Percentiles rank a stretch among this genome's conserved stretches.
These are phyloP conservation scores for Narthecium ossifragum DNA, from an alignment of 106 monocot genomes.

Conservation along the genomic window DNA sequence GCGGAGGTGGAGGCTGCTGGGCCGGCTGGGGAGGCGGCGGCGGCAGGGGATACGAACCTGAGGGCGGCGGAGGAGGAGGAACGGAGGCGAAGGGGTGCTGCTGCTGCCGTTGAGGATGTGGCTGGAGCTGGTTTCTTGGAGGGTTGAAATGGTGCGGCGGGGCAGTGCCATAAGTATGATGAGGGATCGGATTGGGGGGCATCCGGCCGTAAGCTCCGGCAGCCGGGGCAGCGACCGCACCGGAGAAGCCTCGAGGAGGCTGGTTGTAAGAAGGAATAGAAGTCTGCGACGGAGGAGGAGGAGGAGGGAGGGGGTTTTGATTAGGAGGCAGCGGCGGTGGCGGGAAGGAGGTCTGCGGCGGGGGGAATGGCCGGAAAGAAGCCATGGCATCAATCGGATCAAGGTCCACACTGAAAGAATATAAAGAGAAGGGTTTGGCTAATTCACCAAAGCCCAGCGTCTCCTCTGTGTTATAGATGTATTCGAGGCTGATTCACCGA, in stretches of 20 bases:
- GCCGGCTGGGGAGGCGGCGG: neutral
- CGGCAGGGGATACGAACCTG: neutral
- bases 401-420: no score
- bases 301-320: neutral
- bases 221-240: neutral
- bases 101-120: neutral
- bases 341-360: neutral
- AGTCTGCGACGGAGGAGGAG: constrained; percentile 1
- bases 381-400: neutral
- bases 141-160: neutral
- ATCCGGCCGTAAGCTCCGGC: neutral
- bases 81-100: neutral
- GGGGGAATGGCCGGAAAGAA: neutral
- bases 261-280: no score
- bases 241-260: neutral
- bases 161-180: neutral
- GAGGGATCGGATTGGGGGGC: neutral
- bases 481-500: no score
- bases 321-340: neutral
- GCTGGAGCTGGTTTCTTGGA: neutral
- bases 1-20: neutral
- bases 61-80: neutral
- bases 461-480: no score
- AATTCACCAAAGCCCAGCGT: no score
- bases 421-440: no score